A percentile compares a stretch with the other conserved stretches of the same genome.
Evolutionary conservation across 2,329 filamentous ascomycete species (phyloP).

Genomic region (Paracoccidioides lutzii): DNA sequence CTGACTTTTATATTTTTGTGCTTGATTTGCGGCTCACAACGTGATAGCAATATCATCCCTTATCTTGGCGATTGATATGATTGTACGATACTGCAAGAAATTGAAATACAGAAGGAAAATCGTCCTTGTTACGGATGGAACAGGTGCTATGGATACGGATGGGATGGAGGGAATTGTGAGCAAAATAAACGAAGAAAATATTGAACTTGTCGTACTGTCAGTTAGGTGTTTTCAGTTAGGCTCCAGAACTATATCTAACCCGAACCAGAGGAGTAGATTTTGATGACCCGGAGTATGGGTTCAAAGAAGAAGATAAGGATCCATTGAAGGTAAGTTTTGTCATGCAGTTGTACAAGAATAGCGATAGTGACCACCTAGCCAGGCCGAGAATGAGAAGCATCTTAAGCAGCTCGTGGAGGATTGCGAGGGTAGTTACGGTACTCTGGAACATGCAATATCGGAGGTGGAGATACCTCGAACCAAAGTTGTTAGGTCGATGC

Average conservation of each 20-base stretch:
- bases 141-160: conserved; percentile 57
- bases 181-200: conserved; percentile 62
- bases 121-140: conserved; percentile 72
- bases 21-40: conserved; percentile 10
- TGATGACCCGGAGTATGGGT: conserved; percentile 77
- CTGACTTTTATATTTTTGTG: not conserved
- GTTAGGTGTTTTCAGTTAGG: conserved; percentile 22
- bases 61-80: conserved; percentile 77
- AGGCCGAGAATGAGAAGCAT: conserved; percentile 59
- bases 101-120: conserved; percentile 72
- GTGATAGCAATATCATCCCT: conserved; percentile 60
- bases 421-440: conserved; percentile 66
- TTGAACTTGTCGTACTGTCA: conserved; percentile 68
- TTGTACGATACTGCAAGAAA: conserved; percentile 63
- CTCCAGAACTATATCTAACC: conserved; percentile 14
- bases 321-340: conserved; percentile 45
- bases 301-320: conserved; percentile 82
- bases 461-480: conserved; percentile 65
- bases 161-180: conserved; percentile 55
- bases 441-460: conserved; percentile 70
- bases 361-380: conserved; percentile 2
- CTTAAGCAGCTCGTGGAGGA: conserved; percentile 53
- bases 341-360: not conserved
- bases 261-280: conserved; percentile 69
- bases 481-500: conserved; percentile 62